phyloP scores from a whole-genome alignment of 2,329 filamentous ascomycete genomes.

The Parascedosporium putredinis region DNA sequence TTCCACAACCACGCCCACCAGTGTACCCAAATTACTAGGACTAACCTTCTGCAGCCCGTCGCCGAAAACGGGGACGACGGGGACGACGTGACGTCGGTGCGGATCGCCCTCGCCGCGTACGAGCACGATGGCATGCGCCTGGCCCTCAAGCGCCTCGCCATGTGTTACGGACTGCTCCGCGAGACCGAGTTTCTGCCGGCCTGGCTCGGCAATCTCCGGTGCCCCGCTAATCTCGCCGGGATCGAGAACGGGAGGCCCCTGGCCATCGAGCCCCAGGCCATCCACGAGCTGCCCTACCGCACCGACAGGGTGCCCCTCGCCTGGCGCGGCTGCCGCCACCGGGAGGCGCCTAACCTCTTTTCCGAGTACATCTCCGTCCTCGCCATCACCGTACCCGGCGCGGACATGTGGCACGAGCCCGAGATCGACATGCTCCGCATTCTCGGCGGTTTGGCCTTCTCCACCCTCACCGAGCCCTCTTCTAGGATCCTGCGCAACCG shows the following conservation, averaged over 20 bases:
- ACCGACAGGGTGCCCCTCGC: background rate
- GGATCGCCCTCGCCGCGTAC: background rate
- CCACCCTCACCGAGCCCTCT: background rate
- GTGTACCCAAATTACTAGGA: background rate
- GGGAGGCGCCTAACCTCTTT: background rate
- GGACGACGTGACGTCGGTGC: background rate
- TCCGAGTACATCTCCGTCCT: constrained; percentile 3
- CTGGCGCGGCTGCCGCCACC: background rate
- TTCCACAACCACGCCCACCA: background rate
- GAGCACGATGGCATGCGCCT: background rate
- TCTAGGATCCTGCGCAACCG: background rate
- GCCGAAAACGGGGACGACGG: background rate
- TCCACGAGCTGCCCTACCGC: background rate
- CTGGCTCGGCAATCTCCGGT: background rate
- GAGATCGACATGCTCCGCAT: background rate
- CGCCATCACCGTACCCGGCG: background rate
- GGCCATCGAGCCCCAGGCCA: constrained; percentile 1
- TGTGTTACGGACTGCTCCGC: constrained; percentile 1
- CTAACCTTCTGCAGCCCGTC: background rate
- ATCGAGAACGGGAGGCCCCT: background rate
- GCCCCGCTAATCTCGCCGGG: background rate
- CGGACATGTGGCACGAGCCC: background rate
- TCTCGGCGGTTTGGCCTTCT: background rate
- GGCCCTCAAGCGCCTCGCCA: background rate
- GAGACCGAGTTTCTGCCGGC: background rate